phyloP scores from a whole-genome alignment of 805 yeast genomes.

The Lachancea meyersii region DNA sequence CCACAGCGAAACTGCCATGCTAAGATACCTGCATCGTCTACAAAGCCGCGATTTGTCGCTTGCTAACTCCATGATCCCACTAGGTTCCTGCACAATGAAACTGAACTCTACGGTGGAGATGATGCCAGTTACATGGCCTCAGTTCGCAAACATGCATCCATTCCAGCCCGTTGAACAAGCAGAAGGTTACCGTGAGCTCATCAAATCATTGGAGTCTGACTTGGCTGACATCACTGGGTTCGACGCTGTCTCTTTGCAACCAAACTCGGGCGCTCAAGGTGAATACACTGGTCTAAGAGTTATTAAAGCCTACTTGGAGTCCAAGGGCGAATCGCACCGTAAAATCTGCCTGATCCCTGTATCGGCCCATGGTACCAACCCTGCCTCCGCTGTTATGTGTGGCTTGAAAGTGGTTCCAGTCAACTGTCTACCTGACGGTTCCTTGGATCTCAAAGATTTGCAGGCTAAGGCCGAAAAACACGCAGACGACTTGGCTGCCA shows the following conservation, averaged over 20 bases:
- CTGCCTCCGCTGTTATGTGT: constrained; percentile 97
- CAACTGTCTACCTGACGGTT: constrained; percentile 79
- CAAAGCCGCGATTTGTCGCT: constrained; percentile 87
- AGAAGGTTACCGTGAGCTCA: constrained; percentile 72
- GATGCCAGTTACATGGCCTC: constrained; percentile 93
- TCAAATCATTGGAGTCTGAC: constrained; percentile 73
- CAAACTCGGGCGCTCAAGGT: constrained; percentile 98
- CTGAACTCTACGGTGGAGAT: constrained; percentile 91
- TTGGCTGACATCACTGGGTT: constrained; percentile 90
- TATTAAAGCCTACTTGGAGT: constrained; percentile 67
- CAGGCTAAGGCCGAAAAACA: constrained; percentile 64
- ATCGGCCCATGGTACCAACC: constrained; percentile 97
- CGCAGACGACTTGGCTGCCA: constrained; percentile 69
- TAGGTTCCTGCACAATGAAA: constrained; percentile 98
- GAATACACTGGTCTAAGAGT: constrained; percentile 92
- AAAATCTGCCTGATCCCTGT: constrained; percentile 92
- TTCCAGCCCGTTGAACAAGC: constrained; percentile 89
- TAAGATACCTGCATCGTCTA: constrained; percentile 78
- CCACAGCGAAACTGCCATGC: constrained; percentile 92
- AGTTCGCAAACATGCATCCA: constrained; percentile 83
- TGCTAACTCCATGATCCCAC: constrained; percentile 94
- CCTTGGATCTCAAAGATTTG: constrained; percentile 75
- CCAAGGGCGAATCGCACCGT: constrained; percentile 65
- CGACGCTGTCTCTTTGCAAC: constrained; percentile 84
- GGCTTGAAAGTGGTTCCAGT: constrained; percentile 91